Evolutionary conservation across 768 basidiomycete genomes (phyloP), one percentile per base, ranked within the genome.

Genomic region (Glaciozyma martinii): DNA sequence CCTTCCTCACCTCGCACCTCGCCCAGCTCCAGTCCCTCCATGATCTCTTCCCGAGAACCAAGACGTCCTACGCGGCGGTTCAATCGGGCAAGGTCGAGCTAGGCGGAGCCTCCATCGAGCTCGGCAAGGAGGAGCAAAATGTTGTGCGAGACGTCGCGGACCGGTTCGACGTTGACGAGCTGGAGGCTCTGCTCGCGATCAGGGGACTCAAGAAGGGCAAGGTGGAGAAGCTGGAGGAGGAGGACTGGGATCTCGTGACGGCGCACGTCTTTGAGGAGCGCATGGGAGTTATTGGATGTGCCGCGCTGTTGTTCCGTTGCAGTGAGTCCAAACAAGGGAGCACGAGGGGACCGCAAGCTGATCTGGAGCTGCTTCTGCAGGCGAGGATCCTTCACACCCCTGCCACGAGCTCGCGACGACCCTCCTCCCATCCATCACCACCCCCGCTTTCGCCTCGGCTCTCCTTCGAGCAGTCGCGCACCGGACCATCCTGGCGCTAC

Each of bases 211-310:
- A 46, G 56, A 25, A 44, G 52, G 53, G 29, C 25, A 82, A 86
- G 74, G 76, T 78, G 33, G 75, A 75, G 10, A 78, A 77, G 10
- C 76, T 85, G 71, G 78, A 80, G 15, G 81, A 82, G 40, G 84
- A 85, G 67, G 78, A 88, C 21, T 76, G 89, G 33, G 82, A 84
- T 61, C 82, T 83, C 32, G 84, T 94, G 71, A 86, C 86, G 1
- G 83, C 85, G 9, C 76, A 91, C 81, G 89, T 88, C 76, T 84
- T 84, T 68, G 84, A 86, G 7, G 91, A 97, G 75, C 82, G 86
- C 18, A 81, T 93, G 23, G 84, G 82, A 70, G 75, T 86, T 53
- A 78, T 87, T 19, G 85, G 87, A 49, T 78, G 84, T 37, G 81
- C 90, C 60, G 82, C 87, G 10, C 85, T 88, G 0, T 80, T 95